Evolutionary conservation across 1,284 basidiomycete species (phyloP), one percentile per base, ranked within the genome.

Genomic region (Porogramme epimiltina): DNA sequence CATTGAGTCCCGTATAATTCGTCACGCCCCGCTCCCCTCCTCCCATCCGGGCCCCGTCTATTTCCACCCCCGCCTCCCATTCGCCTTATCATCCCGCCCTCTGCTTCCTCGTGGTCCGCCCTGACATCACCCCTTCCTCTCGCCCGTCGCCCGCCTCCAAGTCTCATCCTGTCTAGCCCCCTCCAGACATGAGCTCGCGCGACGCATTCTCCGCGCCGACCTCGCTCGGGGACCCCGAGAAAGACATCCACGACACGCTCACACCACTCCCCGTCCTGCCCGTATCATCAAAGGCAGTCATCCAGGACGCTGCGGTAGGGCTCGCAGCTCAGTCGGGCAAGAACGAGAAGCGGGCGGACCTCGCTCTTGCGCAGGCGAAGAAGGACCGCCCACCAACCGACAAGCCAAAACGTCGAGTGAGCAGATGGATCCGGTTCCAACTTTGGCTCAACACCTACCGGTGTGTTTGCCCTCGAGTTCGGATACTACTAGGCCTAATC

Each of bases 361-460:
- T 54, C 19, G 54, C 51, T 1, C 42, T 61, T n/a, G 58, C 61
- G 13, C 48, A 54, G 20, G 54, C 60, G 19, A 54, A 52, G 47
- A 66, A 62, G 45, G 56, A 52, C 3, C 25, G 58, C 10, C 45
- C 58, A 9, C 45, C 51, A 20, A 61, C 49, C 26, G 49, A 63
- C 50, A 60, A 65, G 38, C 54, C 57, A 9, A 60, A 59, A 43
- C 63, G 66, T 44, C 62, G 55, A 46, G 59, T 64, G 20, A 68
- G 72, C 55, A 70, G 72, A 39, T 78, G 77, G 78, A 70, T 81
- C 52, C 69, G 71, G 33, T 79, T 82, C 59, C 74, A 74, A 54
- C 67, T 87, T 28, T 86, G 84, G 81, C 85, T 82, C 64, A 86
- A 85, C 62, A 84, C 83, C 4, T 84, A 84, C 60, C 73, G 84